Base-by-base conservation (phyloP, 2,329 filamentous ascomycete species). In the Acephala macrosclerotiorum region DNA sequence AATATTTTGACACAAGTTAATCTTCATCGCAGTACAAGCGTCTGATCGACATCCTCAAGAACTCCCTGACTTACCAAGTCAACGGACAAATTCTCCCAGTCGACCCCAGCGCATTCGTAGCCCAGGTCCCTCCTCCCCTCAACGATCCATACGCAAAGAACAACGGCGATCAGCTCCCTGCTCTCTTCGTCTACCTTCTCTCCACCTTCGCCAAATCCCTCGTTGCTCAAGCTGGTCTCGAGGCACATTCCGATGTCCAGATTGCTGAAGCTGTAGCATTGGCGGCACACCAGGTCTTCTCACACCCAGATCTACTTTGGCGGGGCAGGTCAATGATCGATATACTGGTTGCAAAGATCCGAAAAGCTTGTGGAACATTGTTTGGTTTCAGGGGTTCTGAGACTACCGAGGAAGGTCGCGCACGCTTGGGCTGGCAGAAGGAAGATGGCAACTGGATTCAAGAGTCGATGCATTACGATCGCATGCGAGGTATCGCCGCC, bases 261-360 rank as follows among this genome's bases (percentile, higher is more conserved):
- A 84, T 87, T 6, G 93, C 92, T 11, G 91, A 96, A 71, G 90
- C 92, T 0, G 85, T 96, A 53, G 93, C 93, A n/a, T 87, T 95
- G 26, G 83, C 94, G 26, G 85, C 89, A 0, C 91, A 90, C 7
- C 87, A 89, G 69, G 85, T 96, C 35, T 95, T 96, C 76, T 90
- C 91, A 0, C 83, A 86, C 60, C 83, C 87, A 20, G 83, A 87
- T 18, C 91, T 92, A 74, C 82, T 85, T 61, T 91, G 89, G 84
- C 85, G 89, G 59, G 90, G 88, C 9, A 79, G 85, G 57, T 85
- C 89, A 0, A 82, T 97, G 65, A 89, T 93, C 60, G 92, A 96
- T 75, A 92, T 98, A 66, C 83, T 98, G 35, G 90, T 97, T 74
- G 90, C 94, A 62, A 97, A 98, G 78, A 91, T 92, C 74, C 89